A percentile compares a stretch with the other conserved stretches of the same genome.
phyloP scores from a whole-genome alignment of 495 filamentous ascomycete species.

The Copromyces sp. region DNA sequence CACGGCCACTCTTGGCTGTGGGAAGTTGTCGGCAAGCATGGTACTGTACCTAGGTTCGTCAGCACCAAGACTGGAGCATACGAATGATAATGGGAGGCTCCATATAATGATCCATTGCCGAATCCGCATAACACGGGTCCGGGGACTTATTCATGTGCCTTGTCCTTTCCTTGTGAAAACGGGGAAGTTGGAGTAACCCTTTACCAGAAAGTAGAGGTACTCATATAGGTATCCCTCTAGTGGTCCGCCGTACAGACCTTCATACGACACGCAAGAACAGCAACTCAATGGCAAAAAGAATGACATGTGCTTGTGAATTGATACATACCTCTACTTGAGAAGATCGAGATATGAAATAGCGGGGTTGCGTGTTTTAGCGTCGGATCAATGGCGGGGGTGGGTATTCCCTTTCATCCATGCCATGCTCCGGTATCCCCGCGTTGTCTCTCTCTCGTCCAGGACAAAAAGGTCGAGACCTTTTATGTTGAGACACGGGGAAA shows the following conservation, averaged over 20 bases:
- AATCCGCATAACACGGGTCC: neutral
- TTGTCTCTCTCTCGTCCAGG: neutral
- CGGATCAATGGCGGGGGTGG: neutral
- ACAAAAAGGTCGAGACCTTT: too few relatives aligned
- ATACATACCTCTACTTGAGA: neutral
- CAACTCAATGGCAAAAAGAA: neutral
- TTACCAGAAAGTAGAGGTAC: too few relatives aligned
- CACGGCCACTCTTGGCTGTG: neutral
- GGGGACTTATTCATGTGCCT: neutral
- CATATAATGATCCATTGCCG: neutral
- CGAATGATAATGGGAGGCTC: neutral
- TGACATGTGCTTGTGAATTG: neutral
- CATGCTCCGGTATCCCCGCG: neutral
- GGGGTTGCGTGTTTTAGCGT: neutral
- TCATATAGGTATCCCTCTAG: neutral
- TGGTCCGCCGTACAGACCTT: neutral
- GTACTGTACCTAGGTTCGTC: neutral
- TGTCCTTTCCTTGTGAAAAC: neutral
- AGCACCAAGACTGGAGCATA: neutral
- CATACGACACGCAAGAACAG: neutral
- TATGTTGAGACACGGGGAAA: too few relatives aligned
- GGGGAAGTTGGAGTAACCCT: too few relatives aligned
- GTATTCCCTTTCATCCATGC: neutral
- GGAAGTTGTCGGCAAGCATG: neutral
- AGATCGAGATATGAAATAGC: neutral